Evolutionary conservation across 1,284 basidiomycete species (phyloP).

Genomic region (Melanopsichium pennsylvanicum): DNA sequence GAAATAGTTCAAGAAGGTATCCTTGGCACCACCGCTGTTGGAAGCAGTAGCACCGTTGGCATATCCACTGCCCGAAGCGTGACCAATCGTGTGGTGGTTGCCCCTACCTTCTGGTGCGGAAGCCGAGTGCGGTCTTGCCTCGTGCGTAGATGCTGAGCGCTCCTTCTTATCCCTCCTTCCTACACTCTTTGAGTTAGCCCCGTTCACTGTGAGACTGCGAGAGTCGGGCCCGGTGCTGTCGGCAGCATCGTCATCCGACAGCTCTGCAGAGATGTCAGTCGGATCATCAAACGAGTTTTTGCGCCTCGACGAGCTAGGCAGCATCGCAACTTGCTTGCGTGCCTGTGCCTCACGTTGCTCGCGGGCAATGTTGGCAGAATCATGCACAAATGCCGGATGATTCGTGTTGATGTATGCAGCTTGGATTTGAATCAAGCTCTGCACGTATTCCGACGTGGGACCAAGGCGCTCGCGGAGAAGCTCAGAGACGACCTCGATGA

Average conservation of each 20-base stretch:
- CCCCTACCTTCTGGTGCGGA: conserved; percentile 23
- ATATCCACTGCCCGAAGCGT: conserved; percentile 18
- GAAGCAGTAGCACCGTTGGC: conserved; percentile 14
- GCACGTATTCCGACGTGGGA: conserved; percentile 94
- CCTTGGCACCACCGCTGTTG: conserved; percentile 33
- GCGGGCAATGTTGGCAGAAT: conserved; percentile 63
- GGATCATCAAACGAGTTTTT: conserved; percentile 46
- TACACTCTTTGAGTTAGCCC: conserved; percentile 33
- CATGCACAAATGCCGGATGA: conserved; percentile 84
- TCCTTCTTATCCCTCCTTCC: conserved; percentile 36
- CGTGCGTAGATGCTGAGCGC: conserved; percentile 22
- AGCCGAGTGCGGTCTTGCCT: conserved; percentile 41
- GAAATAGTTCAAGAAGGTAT: conserved; percentile 65
- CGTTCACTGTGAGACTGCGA: conserved; percentile 29
- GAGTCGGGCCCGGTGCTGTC: conserved; percentile 28
- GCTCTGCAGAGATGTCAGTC: conserved; percentile 37
- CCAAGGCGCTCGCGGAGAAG: conserved; percentile 92
- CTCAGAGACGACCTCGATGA: conserved; percentile 97
- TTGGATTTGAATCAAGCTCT: conserved; percentile 94
- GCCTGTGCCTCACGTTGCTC: conserved; percentile 58
- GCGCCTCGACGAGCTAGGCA: conserved; percentile 65
- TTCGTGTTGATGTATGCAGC: conserved; percentile 99
- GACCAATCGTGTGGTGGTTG: conserved; percentile 45
- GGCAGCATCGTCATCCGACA: conserved; percentile 55
- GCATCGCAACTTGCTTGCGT: conserved; percentile 55